These are phyloP conservation scores for Globisporangium recalcitrans DNA, from an alignment of 352 stramenopile genomes.

Conservation along the genomic window DNA sequence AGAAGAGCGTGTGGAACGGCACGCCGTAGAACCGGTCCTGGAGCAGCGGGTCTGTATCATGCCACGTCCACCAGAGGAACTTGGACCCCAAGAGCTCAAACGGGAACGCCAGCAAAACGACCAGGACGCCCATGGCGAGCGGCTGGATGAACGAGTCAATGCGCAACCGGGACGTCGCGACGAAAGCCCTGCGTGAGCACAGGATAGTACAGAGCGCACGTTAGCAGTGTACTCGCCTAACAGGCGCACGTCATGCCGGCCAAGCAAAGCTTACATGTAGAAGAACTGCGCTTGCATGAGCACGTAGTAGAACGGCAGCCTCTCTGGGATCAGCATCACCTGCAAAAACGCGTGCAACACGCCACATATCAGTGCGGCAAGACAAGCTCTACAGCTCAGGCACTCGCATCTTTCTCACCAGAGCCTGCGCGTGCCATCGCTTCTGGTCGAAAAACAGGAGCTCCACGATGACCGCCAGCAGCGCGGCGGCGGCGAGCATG, in stretches of 20 bases:
- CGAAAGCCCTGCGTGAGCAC: constrained; percentile 48
- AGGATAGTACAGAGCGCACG: not conserved
- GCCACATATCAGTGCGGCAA: too few species aligned
- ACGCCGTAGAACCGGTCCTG: constrained; percentile 55
- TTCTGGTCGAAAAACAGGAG: constrained; percentile 57
- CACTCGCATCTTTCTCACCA: too few species aligned
- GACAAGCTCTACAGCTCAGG: too few species aligned
- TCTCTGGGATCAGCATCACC: constrained; percentile 52
- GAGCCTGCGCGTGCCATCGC: constrained; percentile 65
- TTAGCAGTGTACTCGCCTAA: not conserved
- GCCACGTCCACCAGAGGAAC: constrained; percentile 84
- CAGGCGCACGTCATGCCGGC: too few species aligned
- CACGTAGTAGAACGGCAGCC: constrained; percentile 56
- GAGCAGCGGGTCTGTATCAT: constrained; percentile 74
- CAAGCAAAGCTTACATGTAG: constrained; percentile 47
- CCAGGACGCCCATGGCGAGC: constrained; percentile 55
- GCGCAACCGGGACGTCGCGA: constrained; percentile 54
- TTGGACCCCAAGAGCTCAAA: constrained; percentile 76
- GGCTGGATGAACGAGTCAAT: constrained; percentile 74
- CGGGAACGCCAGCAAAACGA: constrained; percentile 54
- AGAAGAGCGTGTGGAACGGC: constrained; percentile 58
- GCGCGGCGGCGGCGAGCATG: constrained; percentile 38
- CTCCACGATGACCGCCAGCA: constrained; percentile 55
- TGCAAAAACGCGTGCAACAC: constrained; percentile 3
- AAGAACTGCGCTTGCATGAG: constrained; percentile 70